Base-by-base conservation (phyloP, 768 basidiomycete genomes). In the Ramaria sp. region DNA sequence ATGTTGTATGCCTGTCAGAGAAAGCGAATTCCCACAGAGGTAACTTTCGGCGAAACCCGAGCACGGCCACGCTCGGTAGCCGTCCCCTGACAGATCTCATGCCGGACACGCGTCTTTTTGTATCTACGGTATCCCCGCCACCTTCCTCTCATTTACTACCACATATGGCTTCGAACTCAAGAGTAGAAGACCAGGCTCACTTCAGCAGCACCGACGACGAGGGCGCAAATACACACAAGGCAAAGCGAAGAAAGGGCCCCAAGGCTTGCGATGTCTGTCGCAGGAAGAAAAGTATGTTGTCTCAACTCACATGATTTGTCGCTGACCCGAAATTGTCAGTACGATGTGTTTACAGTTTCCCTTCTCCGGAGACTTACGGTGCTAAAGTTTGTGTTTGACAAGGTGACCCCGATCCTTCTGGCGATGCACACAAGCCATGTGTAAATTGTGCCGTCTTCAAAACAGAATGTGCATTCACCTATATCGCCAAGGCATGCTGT, bases 221-320 rank as follows among this genome's bases (percentile, higher is more conserved):
- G 27, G 31, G 31, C 24, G 10, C 34, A 37, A 37, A 13, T 22
- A 52, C 24, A 7, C 51, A 39, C 34, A 34, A 19, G 37, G 17
- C 37, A 6, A 52, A 52, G 34, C 31, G 51, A 9, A 52, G 51
- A 38, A 39, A 39, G 37, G 37, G 37, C 13, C 31, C 37, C 4
- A 52, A 52, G 20, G 51, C 51, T 34, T 52, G 51, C 34, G 51
- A 52, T 33, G 51, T 39, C 24, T 52, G 51, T 24, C 51, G 51
- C 51, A 5, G 51, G 20, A 52, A 52, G 37, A 52, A 52, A 33
- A 52, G 51, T 52, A 39, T 11, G 51, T 24, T 37, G 20, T 31
- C 17, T 17, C 15, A 22, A 39, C 27, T 49, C 45, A 13, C n/a
- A 2, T 27, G 51, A 33, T 1, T 2, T 12, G 3, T 34, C 15